Conservation (phyloP, 2,329 filamentous ascomycete species). For the Fusarium citri region DNA sequence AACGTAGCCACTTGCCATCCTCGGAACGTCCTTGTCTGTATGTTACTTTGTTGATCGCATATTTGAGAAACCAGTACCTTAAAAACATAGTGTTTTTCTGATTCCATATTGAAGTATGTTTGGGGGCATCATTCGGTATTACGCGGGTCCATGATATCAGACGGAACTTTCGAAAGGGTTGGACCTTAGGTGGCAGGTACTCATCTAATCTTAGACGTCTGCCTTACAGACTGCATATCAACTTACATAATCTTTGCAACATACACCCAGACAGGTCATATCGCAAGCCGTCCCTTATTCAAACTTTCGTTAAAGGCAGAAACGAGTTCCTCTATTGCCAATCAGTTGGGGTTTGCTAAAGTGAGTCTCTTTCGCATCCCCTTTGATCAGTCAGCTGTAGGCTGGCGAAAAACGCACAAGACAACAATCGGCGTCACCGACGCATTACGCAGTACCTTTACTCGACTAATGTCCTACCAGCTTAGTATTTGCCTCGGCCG, state of each 20-base stretch:
- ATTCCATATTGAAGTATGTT: not conserved
- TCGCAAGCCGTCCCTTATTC: not conserved
- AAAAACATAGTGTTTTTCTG: not conserved
- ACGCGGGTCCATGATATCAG: not conserved
- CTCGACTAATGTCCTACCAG: not conserved
- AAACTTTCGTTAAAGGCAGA: rapidly evolving
- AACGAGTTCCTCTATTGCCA: not conserved
- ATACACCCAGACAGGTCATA: not conserved
- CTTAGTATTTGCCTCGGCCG: not conserved
- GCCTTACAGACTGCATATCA: not conserved
- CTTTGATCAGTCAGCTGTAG: not conserved
- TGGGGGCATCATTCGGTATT: not conserved
- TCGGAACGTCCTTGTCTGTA: not conserved
- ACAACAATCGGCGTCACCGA: not conserved
- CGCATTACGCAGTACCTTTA: not conserved
- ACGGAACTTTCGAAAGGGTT: not conserved
- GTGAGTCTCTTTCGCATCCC: not conserved
- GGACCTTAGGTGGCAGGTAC: no score
- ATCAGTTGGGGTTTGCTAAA: not conserved
- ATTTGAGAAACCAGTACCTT: not conserved
- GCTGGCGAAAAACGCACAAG: not conserved
- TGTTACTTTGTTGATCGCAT: not conserved
- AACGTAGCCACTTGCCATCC: not conserved
- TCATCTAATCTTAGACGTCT: no score
- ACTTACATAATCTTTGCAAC: not conserved